Base-by-base conservation (phyloP, 441 rosid species). In the Bocquillonia castaneifolia region DNA sequence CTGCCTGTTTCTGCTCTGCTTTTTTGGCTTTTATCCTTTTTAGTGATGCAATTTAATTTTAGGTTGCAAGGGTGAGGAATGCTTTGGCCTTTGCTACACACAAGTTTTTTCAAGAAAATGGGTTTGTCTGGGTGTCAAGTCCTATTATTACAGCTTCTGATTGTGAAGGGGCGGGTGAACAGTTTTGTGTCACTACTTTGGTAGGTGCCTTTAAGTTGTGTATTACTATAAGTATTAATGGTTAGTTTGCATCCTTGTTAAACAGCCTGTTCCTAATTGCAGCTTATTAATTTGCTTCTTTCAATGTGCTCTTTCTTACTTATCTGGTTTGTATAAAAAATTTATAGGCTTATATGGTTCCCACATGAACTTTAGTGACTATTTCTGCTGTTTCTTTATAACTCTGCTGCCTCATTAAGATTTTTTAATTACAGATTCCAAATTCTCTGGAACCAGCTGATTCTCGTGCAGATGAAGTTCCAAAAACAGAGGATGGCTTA, bases 161-260 rank as follows among this genome's bases (percentile, higher is more conserved):
- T 74, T 91, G 97, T 81, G 97, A 94, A 84, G 99, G 99, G 64
- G 99, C 96, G 0, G 99, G 99, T 52, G 97, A 91, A 81, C 99
- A 94, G 79, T 94, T 94, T 72, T 94, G 99, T 60, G 97, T 91
- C 63, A 94, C 99, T 75, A 94, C 96, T 66, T 84, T 94, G 86
- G 99, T 94, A 88, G 68, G 85, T 62, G 28, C 45, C 34, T 60
- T 63, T 47, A 31, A 22, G 10, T 40, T 3, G 48, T 22, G 29
- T 39, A 62, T 68, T 31, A 20, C 6, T 6, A n/a, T n/a, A n/a
- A n/a, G n/a, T n/a, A 63, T 68, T 60, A 32, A 42, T 37, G 40
- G 28, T 66, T 29, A 59, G 15, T 55, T 50, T 59, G 8, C 40
- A 36, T 36, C 4, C 9, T 36, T n/a, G 0, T 18, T 18, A 29